These are phyloP conservation scores for Adansonia rubrostipa DNA, from an alignment of 441 rosid species.

Conservation along the genomic window DNA sequence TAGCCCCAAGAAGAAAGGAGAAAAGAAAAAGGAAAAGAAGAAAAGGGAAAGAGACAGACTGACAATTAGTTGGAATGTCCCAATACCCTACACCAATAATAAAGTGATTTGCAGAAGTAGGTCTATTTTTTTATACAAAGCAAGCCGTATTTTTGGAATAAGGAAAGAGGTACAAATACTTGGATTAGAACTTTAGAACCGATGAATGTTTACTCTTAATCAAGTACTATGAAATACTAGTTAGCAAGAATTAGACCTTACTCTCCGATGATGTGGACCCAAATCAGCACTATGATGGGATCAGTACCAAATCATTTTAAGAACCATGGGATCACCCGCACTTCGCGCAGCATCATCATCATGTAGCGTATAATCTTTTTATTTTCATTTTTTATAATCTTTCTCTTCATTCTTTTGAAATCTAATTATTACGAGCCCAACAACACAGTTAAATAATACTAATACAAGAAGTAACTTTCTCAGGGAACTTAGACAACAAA, in stretches of 20 bases:
- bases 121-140: neutral
- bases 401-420: neutral
- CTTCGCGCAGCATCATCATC: slow-evolving; percentile 24
- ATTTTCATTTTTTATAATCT: neutral
- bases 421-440: neutral
- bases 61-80: slow-evolving; percentile 31
- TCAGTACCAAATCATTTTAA: slow-evolving; percentile 1
- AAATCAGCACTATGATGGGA: slow-evolving; percentile 11
- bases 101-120: slow-evolving; percentile 14
- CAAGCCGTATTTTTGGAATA: neutral
- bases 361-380: neutral
- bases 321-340: slow-evolving; percentile 24
- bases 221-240: neutral
- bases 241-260: slow-evolving; percentile 13
- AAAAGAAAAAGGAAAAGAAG: neutral
- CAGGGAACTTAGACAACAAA: neutral
- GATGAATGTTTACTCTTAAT: neutral
- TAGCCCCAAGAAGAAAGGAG: slow-evolving; percentile 2
- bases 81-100: slow-evolving; percentile 12
- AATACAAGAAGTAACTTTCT: neutral
- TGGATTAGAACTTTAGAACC: neutral
- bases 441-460: slow-evolving; percentile 1
- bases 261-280: slow-evolving; percentile 27
- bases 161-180: neutral
- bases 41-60: slow-evolving; percentile 19